phyloP scores from a whole-genome alignment of 1,139 yeast genomes.

The Geotrichum fermentans region DNA sequence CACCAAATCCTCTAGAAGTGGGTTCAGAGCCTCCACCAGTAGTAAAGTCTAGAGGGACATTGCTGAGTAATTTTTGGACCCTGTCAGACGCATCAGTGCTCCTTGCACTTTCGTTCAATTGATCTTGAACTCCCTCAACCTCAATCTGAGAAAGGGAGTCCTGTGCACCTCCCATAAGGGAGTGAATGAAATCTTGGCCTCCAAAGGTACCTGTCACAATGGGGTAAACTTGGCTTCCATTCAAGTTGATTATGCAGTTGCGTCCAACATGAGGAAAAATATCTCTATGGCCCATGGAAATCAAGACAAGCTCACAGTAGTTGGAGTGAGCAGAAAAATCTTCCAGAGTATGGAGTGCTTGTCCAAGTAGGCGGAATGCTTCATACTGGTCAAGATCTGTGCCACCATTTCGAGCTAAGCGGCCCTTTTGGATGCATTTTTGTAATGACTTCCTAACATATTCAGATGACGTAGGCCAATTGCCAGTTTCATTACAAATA shows the following conservation, averaged over 20 bases:
- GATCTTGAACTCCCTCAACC: slow-evolving; percentile 22
- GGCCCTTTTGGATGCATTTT: slow-evolving; percentile 27
- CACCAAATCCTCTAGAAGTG: slow-evolving; percentile 13
- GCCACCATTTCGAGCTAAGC: slow-evolving; percentile 20
- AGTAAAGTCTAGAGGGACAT: slow-evolving; percentile 19
- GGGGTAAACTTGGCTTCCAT: slow-evolving; percentile 27
- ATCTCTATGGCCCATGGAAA: slow-evolving; percentile 27
- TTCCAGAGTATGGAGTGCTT: slow-evolving; percentile 28
- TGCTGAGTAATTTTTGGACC: slow-evolving; percentile 18
- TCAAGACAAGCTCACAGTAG: slow-evolving; percentile 27
- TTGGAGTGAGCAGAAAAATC: slow-evolving; percentile 31
- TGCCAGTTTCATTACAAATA: slow-evolving; percentile 29
- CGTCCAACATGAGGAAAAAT: slow-evolving; percentile 31
- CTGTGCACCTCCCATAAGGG: slow-evolving; percentile 30
- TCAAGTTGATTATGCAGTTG: slow-evolving; percentile 24
- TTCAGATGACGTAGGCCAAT: slow-evolving; percentile 29
- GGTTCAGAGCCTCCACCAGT: not conserved
- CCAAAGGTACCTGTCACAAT: slow-evolving; percentile 33
- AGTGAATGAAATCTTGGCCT: slow-evolving; percentile 29
- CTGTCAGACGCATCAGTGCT: slow-evolving; percentile 12
- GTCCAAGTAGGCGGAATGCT: slow-evolving; percentile 30
- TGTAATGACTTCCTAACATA: slow-evolving; percentile 26
- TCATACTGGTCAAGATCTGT: slow-evolving; percentile 23
- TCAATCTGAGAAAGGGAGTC: slow-evolving; percentile 29
- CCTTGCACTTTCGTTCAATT: slow-evolving; percentile 16